Evolutionary conservation across 2,329 filamentous ascomycete species (phyloP).

Genomic region (Diaporthe nobilis): DNA sequence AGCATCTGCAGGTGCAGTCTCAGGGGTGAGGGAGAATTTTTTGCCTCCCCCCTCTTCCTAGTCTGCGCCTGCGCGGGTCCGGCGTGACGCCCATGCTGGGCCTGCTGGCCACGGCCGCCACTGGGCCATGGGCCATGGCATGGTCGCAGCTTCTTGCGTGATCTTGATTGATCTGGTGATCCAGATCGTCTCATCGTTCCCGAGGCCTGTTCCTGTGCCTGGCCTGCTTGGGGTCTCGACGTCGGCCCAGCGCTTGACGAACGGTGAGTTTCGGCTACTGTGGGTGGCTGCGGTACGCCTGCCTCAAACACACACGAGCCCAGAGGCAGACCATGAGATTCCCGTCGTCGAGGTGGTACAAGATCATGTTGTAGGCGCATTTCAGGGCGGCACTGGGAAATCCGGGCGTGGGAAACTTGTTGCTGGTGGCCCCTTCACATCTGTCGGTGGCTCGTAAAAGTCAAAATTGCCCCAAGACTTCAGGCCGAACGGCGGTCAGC

Average conservation of each 20-base stretch:
- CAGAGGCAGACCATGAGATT: background rate
- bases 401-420: background rate
- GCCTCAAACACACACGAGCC: background rate
- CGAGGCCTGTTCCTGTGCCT: conserved; percentile 16
- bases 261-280: conserved; percentile 30
- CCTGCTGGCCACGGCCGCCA: conserved; percentile 23
- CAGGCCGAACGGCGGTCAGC: conserved; percentile 20
- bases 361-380: background rate
- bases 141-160: conserved; percentile 30
- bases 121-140: conserved; percentile 13
- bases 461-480: background rate
- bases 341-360: background rate
- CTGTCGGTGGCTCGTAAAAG: background rate
- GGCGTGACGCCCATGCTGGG: conserved; percentile 19
- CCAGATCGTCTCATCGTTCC: conserved; percentile 31
- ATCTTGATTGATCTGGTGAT: conserved; percentile 28
- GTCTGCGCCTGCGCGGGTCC: conserved; percentile 7
- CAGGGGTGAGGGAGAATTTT: conserved; percentile 31
- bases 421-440: background rate
- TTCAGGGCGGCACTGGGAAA: background rate
- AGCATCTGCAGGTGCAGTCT: conserved; percentile 33
- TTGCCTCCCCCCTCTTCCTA: conserved; percentile 9
- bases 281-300: conserved; percentile 5
- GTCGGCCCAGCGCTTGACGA: conserved; percentile 15
- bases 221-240: conserved; percentile 6